Base-by-base conservation (phyloP, 2,329 filamentous ascomycete genomes). In the Cladosporium sp. region DNA sequence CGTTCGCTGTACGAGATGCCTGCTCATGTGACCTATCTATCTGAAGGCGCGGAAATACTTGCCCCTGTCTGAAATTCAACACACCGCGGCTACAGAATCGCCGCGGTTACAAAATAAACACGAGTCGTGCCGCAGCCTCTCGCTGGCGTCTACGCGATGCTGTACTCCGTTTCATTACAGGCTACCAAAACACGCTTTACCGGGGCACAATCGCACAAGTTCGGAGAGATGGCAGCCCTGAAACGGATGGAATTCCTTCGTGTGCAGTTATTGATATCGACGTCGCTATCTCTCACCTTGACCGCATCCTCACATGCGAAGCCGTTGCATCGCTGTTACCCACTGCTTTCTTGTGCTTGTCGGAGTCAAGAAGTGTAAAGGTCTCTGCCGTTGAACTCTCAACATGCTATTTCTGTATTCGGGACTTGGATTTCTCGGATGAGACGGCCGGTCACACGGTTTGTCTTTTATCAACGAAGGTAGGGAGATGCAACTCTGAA, bases 81-180 rank as follows among this genome's bases (percentile, higher is more conserved):
- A 10, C 38, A 8, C 38, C 38, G 38, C 38, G 51, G 24, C 7
- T 51, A 28, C 8, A 34, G n/a, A 49, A 34, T 28, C 38, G 38
- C 38, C 38, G 38, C 38, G 51, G 24, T 2, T 51, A 51, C 3
- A 34, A 15, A 61, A 49, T 28, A 49, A 34, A n/a, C 24, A 61
- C 24, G 59, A 61, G 41, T 47, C 47, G 59, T 14, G 24, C 21
- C 28, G 34, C 26, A 26, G 44, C 44, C 8, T 11, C 44, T 44
- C 21, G 54, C 30, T 60, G 58, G 38, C 26, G 58, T 44, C 26
- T 32, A 60, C 30, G 15, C 18, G 24, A 2, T 24, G 2, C 24
- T 28, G 36, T 21, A 34, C 52, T 55, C 28, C 10, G 52, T 55
- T 55, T 55, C 52, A 55, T 55, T 30, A n/a, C 52, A 55, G 32